Base-by-base conservation (phyloP, 768 basidiomycete species). In the Hypholoma sublateritium region DNA sequence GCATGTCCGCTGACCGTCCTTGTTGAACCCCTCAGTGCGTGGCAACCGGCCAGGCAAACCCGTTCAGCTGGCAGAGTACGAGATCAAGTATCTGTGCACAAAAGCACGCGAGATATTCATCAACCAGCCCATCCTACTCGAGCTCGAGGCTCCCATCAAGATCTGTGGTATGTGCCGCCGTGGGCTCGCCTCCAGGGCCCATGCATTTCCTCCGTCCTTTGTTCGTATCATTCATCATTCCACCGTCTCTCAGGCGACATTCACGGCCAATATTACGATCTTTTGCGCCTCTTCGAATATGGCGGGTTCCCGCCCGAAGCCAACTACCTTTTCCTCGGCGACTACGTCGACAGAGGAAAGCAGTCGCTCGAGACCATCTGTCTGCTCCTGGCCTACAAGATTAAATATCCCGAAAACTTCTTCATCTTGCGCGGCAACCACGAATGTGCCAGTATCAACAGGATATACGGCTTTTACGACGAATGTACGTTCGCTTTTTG, bases 331-430 rank as follows among this genome's bases (percentile, higher is more conserved):
- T 99, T 99, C 85, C 87, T 99, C 52, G 96, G 96, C 61, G 96
- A 99, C 77, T 99, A 99, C 70, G 96, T 99, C 69, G 96, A 99
- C 78, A 89, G 96, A 72, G 96, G 96, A 66, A 99, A 99, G 76
- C 96, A 99, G 74, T 94, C 91, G 46, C 84, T 99, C 67, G 96
- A 99, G 79, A 99, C 96, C n/a, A 99, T 99, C 72, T 98, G 96
- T 72, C 87, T 99, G 45, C 83, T 99, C 58, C 87, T 99, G 64
- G 95, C 96, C 45, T 99, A 99, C 90, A 99, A 99, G 85, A 96
- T 96, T 83, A 99, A 98, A 83, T 99, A 98, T 81, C 96, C 96
- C 51, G 96, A 99, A 85, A 99, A 99, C 82, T 99, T 99, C 80
- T 99, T 99, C 80, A 95, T 99, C 73, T 84, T 99, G 60, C 82